These are phyloP conservation scores for Cladosporium sp. DNA, from an alignment of 2,329 filamentous ascomycete genomes.

Conservation along the genomic window DNA sequence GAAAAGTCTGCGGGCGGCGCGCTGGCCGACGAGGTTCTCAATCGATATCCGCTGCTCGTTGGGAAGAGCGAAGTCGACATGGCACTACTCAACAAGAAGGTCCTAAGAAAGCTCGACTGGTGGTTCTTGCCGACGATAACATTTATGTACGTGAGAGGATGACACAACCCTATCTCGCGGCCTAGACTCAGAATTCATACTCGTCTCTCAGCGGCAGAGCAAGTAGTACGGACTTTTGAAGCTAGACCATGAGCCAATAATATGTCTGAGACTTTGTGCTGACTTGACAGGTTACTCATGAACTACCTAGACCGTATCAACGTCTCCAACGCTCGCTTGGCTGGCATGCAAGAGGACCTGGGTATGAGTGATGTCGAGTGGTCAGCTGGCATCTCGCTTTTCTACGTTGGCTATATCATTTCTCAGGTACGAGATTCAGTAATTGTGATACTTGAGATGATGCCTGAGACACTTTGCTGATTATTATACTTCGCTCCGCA, in stretches of 20 bases:
- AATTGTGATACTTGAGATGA: background rate
- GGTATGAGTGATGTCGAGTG: conserved; percentile 46
- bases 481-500: conserved; percentile 21
- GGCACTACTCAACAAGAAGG: conserved; percentile 19
- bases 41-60: conserved; percentile 19
- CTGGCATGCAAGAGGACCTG: conserved; percentile 50
- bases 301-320: conserved; percentile 36
- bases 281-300: conserved; percentile 8
- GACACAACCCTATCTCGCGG: too few relatives aligned
- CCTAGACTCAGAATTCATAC: too few relatives aligned
- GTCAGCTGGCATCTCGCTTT: conserved; percentile 45
- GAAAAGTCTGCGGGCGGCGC: background rate
- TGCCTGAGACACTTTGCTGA: background rate
- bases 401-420: conserved; percentile 40
- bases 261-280: background rate
- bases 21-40: conserved; percentile 7
- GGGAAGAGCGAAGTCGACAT: conserved; percentile 18
- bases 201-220: too few relatives aligned
- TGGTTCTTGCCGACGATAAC: conserved; percentile 14
- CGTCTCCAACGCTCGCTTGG: conserved; percentile 42
- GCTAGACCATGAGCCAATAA: background rate
- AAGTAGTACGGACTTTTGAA: too few relatives aligned
- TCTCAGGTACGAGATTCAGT: conserved; percentile 33
- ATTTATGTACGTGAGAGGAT: background rate
- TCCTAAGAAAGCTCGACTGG: conserved; percentile 21